phyloP scores from a whole-genome alignment of 2,329 filamentous ascomycete genomes.

The Daldinia sp. region DNA sequence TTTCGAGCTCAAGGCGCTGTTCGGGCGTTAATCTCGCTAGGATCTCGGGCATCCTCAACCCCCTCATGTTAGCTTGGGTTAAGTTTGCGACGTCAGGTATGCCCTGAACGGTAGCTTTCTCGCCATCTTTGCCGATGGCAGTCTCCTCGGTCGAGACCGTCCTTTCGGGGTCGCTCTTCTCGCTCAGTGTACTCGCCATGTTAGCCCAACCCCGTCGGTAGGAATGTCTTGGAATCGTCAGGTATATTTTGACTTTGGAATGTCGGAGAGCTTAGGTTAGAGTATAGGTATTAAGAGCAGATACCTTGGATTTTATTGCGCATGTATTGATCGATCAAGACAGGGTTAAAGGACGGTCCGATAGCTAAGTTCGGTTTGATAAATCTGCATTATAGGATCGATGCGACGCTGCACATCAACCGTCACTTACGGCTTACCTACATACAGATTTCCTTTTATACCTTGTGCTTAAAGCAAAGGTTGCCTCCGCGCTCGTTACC shows the following conservation, averaged over 20 bases:
- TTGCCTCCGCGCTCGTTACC: constrained; percentile 4
- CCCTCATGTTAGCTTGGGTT: constrained; percentile 38
- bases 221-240: background rate
- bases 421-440: constrained; percentile 4
- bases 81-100: constrained; percentile 35
- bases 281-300: background rate
- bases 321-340: background rate
- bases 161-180: constrained; percentile 24
- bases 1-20: constrained; percentile 61
- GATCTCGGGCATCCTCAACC: constrained; percentile 45
- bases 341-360: background rate
- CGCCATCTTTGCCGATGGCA: constrained; percentile 21
- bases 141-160: constrained; percentile 32
- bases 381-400: constrained; percentile 21
- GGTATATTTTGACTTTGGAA: background rate
- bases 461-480: background rate
- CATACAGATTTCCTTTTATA: background rate
- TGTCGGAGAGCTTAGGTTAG: background rate
- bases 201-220: background rate
- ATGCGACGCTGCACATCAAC: constrained; percentile 33
- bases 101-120: constrained; percentile 12
- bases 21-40: constrained; percentile 58
- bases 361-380: constrained; percentile 15
- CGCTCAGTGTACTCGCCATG: constrained; percentile 31
- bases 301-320: constrained; percentile 7